Percentiles rank a stretch among this genome's conserved stretches.
These are phyloP conservation scores for Hypoxylon cercidicola DNA, from an alignment of 495 filamentous ascomycete genomes.

Conservation along the genomic window DNA sequence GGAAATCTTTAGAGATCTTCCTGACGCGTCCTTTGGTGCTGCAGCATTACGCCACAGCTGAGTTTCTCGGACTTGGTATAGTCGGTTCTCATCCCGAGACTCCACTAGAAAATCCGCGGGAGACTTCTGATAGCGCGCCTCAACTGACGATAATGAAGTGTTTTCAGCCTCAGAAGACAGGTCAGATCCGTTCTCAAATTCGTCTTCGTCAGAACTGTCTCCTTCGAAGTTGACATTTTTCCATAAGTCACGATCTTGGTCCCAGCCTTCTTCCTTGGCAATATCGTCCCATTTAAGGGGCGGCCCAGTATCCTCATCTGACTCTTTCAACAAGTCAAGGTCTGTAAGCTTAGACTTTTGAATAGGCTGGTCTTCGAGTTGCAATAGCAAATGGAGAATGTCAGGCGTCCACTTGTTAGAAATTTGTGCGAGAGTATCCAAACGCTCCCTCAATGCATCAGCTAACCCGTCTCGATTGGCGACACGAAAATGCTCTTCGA, in stretches of 20 bases:
- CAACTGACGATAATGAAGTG: conserved; percentile 52
- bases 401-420: conserved; percentile 77
- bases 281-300: conserved; percentile 79
- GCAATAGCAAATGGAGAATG: conserved; percentile 78
- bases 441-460: conserved; percentile 73
- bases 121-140: conserved; percentile 50
- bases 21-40: conserved; percentile 42
- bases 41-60: conserved; percentile 71
- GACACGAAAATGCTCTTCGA: conserved; percentile 89
- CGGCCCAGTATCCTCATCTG: conserved; percentile 52
- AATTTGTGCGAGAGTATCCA: conserved; percentile 65
- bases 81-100: conserved; percentile 51
- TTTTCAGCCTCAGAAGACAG: conserved; percentile 49
- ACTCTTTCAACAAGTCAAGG: conserved; percentile 63
- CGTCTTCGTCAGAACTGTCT: conserved; percentile 69
- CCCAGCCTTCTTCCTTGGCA: conserved; percentile 75
- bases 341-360: conserved; percentile 71
- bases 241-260: conserved; percentile 79
- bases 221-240: conserved; percentile 76
- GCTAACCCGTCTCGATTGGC: conserved; percentile 81
- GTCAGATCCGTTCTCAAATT: conserved; percentile 51
- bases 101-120: conserved; percentile 50
- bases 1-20: conserved; percentile 52
- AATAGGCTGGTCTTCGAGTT: conserved; percentile 83
- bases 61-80: conserved; percentile 63